Evolutionary conservation across 1,139 yeast genomes (phyloP), one percentile per base, ranked within the genome.

Genomic region (Saccharomyces pastorianus): DNA sequence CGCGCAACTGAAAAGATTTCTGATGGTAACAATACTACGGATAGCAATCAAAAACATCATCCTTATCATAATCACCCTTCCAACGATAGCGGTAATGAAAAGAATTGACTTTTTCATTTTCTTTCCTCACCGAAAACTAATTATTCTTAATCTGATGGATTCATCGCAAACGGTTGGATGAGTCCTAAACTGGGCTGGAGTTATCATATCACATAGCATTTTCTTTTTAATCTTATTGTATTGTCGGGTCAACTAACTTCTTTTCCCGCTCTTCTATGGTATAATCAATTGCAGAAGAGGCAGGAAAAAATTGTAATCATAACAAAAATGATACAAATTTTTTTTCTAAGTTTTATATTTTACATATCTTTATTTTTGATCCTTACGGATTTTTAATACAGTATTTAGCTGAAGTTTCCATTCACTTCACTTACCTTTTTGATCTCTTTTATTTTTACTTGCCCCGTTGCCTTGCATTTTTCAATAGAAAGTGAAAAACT

Each of bases 1-100:
- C 71, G 84, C 23, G 84, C 82, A 1, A 76, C 76, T 23, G 78
- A 75, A 49, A 60, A 64, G 47, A 57, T 55, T 20, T 51, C 52
- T 17, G 53, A 48, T n/a, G 47, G 51, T 6, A 48, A 55, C 8
- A 48, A 31, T 14, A 31, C 11, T 14, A 7, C 29, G 2, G 56
- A 47, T 23, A n/a, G 31, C 23, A 11, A 17, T 17, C 44, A 38
- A 14, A 17, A 38, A 6, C 20, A 38, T 38, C 44, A 38, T 29
- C 50, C 23, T 29, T 48, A 13, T 28, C 55, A 8, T 49, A 49
- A 34, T 34, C 47, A 34, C 31, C 31, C 44, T 26, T n/a, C 29
- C 5, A 17, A 28, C 11, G 41, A 34, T 20, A 6, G 29, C 20
- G 29, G 25, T 11, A 25, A 32, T 42, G 31, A 28, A n/a, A 31